Evolutionary conservation across 768 basidiomycete species (phyloP), one percentile per base, ranked within the genome.

Genomic region (Tricholoma matsutake): DNA sequence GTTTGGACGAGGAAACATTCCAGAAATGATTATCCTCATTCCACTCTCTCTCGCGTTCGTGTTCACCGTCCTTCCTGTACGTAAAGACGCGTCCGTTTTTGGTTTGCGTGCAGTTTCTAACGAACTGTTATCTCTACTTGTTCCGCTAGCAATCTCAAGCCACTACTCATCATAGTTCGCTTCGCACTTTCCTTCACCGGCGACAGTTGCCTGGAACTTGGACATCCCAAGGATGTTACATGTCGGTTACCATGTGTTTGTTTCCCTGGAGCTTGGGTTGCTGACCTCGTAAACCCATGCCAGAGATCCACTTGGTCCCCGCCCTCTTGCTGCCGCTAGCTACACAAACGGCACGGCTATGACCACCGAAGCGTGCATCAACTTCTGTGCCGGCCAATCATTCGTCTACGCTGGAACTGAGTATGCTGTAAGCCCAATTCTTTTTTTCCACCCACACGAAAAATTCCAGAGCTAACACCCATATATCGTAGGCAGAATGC

Each of bases 341-440:
- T 84, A 75, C 61, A 72, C 78, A 13, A 78, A 79, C 65, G 71
- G 80, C 14, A 75, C 71, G 5, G 73, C 72, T 22, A 91, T 92
- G 86, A 91, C 90, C 3, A 78, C 85, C 29, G 79, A 81, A 63
- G 67, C 69, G 1, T 84, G 83, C 65, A 79, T 83, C 62, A 66
- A 63, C 18, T 84, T 80, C 66, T 84, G 83, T 68, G 73, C 78
- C 34, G 55, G 73, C n/a, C 71, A 77, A 58, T 64, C 71, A 8
- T 89, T 78, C 68, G 72, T 86, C 60, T 90, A 83, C 64, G 88
- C 90, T 16, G 91, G 91, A 13, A 79, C 85, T 16, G 90, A 92
- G 72, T 91, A 79, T 28, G 68, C 68, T 57, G 73, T 73, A 57
- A 54, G 71, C 66, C 20, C 56, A 53, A 45, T 59, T 6, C 7